Base-by-base conservation (phyloP, 352 stramenopile species). In the Pythium rishiriense region DNA sequence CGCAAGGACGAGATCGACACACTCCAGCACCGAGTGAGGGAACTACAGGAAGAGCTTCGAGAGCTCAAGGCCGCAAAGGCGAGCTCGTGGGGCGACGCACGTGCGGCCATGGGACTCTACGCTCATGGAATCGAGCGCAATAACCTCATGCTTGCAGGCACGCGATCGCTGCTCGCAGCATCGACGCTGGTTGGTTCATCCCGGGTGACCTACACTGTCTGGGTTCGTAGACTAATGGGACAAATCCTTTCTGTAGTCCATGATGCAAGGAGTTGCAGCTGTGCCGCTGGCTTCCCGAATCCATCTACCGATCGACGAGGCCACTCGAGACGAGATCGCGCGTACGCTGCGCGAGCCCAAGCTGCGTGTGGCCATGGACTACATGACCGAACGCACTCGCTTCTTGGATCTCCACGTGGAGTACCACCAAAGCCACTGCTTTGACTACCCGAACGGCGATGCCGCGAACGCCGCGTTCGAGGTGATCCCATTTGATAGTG, bases 1-100 rank as follows among this genome's bases (percentile, higher is more conserved):
- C 60, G 60, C 42, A 62, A 62, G 41, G 42, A 62, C 24, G 55
- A 62, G 28, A 62, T 53, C 19, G 55, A 11, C 3, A 24, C 15
- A 10, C 55, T 62, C 0, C 55, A 52, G 14, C 42, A 37, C 17
- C 41, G 54, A 45, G 35, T 53, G 25, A n/a, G 11, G 35, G 22
- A 37, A n/a, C 24, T 62, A 6, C n/a, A 29, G 12, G 35, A 47
- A 2, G 37, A 62, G 24, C 28, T 62, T 1, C 17, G 28, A 2
- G 1, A 31, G 28, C 26, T 62, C 41, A 48, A 54, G 33, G 28
- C 42, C 42, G n/a, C n/a, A n/a, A 33, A n/a, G 17, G n/a, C 17
- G 15, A 21, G 2, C 39, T 19, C 29, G 9, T n/a, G 41, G 25
- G 19, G 17, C 7, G 48, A 41, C 7, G 28, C 48, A 31, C 48